Conservation (phyloP, 176 grass and related monocot genomes). For the Typha latifolia region DNA sequence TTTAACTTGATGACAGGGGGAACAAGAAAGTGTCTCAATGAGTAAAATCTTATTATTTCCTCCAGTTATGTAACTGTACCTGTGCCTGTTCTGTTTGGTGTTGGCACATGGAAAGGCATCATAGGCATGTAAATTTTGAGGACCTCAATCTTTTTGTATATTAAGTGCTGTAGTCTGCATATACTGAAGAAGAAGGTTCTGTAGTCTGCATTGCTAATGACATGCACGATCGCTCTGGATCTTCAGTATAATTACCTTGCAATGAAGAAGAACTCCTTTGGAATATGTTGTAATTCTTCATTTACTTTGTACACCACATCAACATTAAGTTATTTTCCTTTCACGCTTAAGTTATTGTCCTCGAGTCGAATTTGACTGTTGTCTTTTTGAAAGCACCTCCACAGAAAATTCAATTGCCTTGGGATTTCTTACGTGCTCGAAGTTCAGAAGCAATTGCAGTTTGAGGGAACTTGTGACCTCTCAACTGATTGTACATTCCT, state of each 20-base stretch:
- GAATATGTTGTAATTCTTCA: background rate
- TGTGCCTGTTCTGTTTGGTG: background rate
- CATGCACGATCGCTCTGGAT: background rate
- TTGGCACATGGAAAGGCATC: background rate
- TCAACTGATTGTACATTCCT: no score
- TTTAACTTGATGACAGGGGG: no score
- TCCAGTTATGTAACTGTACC: background rate
- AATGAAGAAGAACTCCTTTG: background rate
- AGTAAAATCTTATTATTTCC: background rate
- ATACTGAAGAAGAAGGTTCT: background rate
- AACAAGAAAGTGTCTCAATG: background rate
- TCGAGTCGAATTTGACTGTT: no score
- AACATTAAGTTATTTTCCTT: no score
- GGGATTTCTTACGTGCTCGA: no score
- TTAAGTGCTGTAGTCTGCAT: slow-evolving; percentile 2
- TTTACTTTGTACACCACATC: no score
- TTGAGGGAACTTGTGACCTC: no score
- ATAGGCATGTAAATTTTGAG: slow-evolving; percentile 11
- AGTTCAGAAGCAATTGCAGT: no score
- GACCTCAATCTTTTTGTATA: slow-evolving; percentile 4
- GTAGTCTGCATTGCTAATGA: slow-evolving; percentile 9
- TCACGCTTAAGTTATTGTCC: no score
- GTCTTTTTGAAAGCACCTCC: no score
- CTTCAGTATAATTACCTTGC: background rate
- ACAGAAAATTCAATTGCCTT: no score